Evolutionary conservation across 768 basidiomycete species (phyloP).

Genomic region (Tricholoma sp.): DNA sequence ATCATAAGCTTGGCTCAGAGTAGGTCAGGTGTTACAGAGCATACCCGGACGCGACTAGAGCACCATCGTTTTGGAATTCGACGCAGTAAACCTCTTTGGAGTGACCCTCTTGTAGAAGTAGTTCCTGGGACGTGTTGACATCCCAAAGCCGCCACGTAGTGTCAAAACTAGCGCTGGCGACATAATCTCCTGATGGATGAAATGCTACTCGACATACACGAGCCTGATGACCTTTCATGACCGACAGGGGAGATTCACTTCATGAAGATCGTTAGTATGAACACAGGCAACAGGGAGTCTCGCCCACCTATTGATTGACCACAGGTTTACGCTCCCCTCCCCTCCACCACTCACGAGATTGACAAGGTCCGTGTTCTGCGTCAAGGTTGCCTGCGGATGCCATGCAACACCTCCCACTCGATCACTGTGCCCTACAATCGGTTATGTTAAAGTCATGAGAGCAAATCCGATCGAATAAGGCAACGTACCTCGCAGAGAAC

Average conservation of each 20-base stretch:
- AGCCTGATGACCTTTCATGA: slow-evolving; percentile 83
- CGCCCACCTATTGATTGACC: slow-evolving; percentile 78
- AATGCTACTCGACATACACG: slow-evolving; percentile 94
- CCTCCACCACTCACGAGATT: slow-evolving; percentile 92
- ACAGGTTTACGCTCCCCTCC: slow-evolving; percentile 80
- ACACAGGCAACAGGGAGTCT: not conserved
- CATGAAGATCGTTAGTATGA: slow-evolving; percentile 3
- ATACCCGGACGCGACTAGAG: slow-evolving; percentile 89
- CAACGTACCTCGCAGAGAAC: slow-evolving; percentile 63
- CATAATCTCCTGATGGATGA: slow-evolving; percentile 91
- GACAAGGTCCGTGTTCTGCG: slow-evolving; percentile 55
- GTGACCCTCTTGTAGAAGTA: slow-evolving; percentile 93
- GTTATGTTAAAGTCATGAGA: slow-evolving; percentile 8
- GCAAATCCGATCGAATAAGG: not conserved
- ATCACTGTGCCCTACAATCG: slow-evolving; percentile 69
- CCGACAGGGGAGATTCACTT: slow-evolving; percentile 83
- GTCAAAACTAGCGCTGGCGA: slow-evolving; percentile 94
- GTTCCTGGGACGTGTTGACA: slow-evolving; percentile 70
- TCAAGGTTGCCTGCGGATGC: slow-evolving; percentile 90
- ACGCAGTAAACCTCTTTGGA: slow-evolving; percentile 94
- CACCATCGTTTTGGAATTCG: slow-evolving; percentile 95
- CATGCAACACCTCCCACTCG: slow-evolving; percentile 95
- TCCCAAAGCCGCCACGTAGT: slow-evolving; percentile 99
- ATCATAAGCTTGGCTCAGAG: not conserved
- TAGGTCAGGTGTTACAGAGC: slow-evolving; percentile 17